These are phyloP conservation scores for Bimuria novae-zelandiae DNA, from an alignment of 2,329 filamentous ascomycete genomes.

Conservation along the genomic window DNA sequence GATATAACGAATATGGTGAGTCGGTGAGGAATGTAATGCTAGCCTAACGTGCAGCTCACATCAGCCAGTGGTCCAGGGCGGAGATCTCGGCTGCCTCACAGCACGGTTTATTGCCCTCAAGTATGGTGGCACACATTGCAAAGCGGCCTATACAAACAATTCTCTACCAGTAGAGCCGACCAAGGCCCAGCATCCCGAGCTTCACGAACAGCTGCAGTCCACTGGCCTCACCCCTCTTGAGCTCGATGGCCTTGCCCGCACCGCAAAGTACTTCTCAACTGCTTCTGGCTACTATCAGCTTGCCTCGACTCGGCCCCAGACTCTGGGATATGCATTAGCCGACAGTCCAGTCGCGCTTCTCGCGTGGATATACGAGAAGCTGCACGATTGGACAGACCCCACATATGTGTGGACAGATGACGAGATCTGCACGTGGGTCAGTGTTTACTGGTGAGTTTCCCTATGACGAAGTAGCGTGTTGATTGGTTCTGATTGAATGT, in stretches of 20 bases:
- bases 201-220: slow-evolving; percentile 50
- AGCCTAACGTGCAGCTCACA: slow-evolving; percentile 63
- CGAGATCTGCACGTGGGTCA: slow-evolving; percentile 75
- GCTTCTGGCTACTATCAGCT: slow-evolving; percentile 63
- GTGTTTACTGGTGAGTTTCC: slow-evolving; percentile 61
- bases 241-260: slow-evolving; percentile 56
- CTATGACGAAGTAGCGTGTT: background rate
- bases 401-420: slow-evolving; percentile 74
- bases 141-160: slow-evolving; percentile 9
- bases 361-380: slow-evolving; percentile 81
- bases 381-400: slow-evolving; percentile 74
- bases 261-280: slow-evolving; percentile 60
- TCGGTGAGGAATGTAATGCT: background rate
- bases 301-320: slow-evolving; percentile 73
- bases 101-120: slow-evolving; percentile 7
- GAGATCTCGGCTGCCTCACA: slow-evolving; percentile 8
- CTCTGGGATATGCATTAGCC: slow-evolving; percentile 69
- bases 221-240: slow-evolving; percentile 60
- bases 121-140: slow-evolving; percentile 7
- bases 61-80: slow-evolving; percentile 45
- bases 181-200: background rate
- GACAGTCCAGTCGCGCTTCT: slow-evolving; percentile 73
- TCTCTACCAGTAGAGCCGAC: slow-evolving; percentile 7
- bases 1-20: slow-evolving; percentile 60
- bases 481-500: background rate